Evolutionary conservation across 2,329 filamentous ascomycete genomes (phyloP).

Genomic region (Malbranchea zuffiana): DNA sequence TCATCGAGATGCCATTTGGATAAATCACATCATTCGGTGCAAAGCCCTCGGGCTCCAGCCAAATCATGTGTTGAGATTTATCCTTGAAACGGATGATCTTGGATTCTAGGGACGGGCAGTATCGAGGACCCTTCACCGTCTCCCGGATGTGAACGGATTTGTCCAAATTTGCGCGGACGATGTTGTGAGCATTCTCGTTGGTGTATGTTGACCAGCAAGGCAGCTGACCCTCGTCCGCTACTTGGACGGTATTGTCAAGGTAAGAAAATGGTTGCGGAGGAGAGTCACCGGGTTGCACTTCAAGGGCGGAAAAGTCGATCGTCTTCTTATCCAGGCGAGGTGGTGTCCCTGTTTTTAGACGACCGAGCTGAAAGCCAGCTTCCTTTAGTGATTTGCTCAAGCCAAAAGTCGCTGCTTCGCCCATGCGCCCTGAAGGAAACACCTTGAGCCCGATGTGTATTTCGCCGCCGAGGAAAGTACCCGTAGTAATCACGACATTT

Average conservation of each 20-base stretch:
- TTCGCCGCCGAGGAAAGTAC: slow-evolving; percentile 88
- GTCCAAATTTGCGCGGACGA: slow-evolving; percentile 81
- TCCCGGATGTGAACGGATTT: slow-evolving; percentile 95
- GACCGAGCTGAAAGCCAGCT: slow-evolving; percentile 78
- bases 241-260: slow-evolving; percentile 65
- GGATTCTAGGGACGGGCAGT: slow-evolving; percentile 89
- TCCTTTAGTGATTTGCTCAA: slow-evolving; percentile 81
- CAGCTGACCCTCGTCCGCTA: slow-evolving; percentile 60
- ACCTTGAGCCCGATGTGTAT: slow-evolving; percentile 86
- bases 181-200: slow-evolving; percentile 67
- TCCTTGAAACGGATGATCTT: slow-evolving; percentile 83
- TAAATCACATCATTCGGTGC: slow-evolving; percentile 74
- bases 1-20: slow-evolving; percentile 96
- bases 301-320: slow-evolving; percentile 65
- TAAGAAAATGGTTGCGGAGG: slow-evolving; percentile 88
- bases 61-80: slow-evolving; percentile 75
- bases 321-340: slow-evolving; percentile 71
- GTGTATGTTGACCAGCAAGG: slow-evolving; percentile 82
- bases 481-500: slow-evolving; percentile 87
- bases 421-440: slow-evolving; percentile 82
- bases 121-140: slow-evolving; percentile 84
- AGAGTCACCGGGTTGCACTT: slow-evolving; percentile 68
- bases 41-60: slow-evolving; percentile 95
- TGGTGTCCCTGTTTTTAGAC: slow-evolving; percentile 91
- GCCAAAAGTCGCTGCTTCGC: slow-evolving; percentile 84